Evolutionary conservation across 1,139 yeast genomes (phyloP), one percentile per base, ranked within the genome.

Genomic region (Geotrichum citri-aurantii): DNA sequence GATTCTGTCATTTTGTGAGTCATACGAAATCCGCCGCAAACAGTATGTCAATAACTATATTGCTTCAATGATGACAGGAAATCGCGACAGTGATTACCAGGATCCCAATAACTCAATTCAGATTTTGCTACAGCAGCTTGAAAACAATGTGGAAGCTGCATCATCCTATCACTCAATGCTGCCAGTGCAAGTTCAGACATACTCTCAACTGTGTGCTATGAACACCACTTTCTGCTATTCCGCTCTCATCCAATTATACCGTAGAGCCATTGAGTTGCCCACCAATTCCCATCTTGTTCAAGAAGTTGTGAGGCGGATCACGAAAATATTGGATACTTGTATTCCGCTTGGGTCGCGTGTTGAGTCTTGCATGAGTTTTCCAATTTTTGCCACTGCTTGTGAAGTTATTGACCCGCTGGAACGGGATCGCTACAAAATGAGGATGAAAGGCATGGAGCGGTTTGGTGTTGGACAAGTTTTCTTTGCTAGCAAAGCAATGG

Each of bases 351-450:
- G 73, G 8, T 73, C 80, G 1, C 75, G 80, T 0, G 81, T 83
- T 0, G 84, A 81, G 58, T 73, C 80, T 0, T 81, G 85, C 65
- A 73, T 81, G 60, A 74, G 81, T 1, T 81, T 81, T 63, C 81
- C 83, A 48, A 70, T 77, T 4, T 81, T 81, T 63, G 76, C 83
- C 31, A 81, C 83, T 29, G 86, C 81, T 11, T 81, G 85, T 65
- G 86, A 82, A 64, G 76, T 79, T 1, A 4, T 59, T 17, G 77
- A 79, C 58, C 68, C 68, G 0, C 68, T 66, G 2, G 67, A 71
- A 61, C 69, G 79, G 48, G 65, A 65, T n/a, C 69, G 76, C 31
- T 78, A 77, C 59, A 63, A 71, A 42, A 66, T 67, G 10, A 67
- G 85, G 37, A 75, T 81, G 63, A 63, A 68, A 4, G 68, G 67